These are phyloP conservation scores for Rhodamnia rubescens DNA, from an alignment of 345 rosid species.

Conservation along the genomic window DNA sequence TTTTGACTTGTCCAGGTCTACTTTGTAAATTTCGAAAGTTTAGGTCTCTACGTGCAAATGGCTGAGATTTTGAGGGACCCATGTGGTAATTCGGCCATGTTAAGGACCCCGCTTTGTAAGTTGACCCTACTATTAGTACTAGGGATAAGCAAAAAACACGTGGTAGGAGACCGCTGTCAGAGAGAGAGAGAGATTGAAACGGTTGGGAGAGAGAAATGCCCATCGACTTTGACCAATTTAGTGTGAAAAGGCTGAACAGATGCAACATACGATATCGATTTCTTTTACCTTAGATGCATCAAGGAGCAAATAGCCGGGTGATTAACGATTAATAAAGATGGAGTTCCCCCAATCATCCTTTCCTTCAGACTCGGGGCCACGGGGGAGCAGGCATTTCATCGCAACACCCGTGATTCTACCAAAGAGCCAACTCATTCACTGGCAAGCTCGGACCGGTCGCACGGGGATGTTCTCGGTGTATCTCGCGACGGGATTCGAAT, in stretches of 20 bases:
- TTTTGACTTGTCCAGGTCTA: neutral
- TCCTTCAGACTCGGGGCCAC: neutral
- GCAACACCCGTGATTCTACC: neutral
- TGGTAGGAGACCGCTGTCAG: neutral
- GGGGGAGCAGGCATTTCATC: neutral
- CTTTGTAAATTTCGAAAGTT: neutral
- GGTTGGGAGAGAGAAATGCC: neutral
- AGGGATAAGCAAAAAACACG: neutral
- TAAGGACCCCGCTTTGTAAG: neutral
- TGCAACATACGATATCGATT: neutral
- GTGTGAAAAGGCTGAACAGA: neutral
- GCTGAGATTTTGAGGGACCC: neutral
- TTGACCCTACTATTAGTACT: neutral
- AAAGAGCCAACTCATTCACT: neutral
- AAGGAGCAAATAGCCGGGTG: neutral
- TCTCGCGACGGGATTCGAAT: no score
- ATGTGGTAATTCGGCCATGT: neutral
- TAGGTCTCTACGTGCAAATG: neutral
- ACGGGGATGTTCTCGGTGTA: neutral
- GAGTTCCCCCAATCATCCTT: neutral
- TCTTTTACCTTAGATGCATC: neutral
- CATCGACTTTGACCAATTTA: neutral
- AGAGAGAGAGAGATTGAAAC: neutral
- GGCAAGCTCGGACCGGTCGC: neutral
- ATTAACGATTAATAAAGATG: neutral